These are phyloP conservation scores for Cutaneotrichosporon cyanovorans DNA, from an alignment of 1,284 basidiomycete species.

Conservation along the genomic window DNA sequence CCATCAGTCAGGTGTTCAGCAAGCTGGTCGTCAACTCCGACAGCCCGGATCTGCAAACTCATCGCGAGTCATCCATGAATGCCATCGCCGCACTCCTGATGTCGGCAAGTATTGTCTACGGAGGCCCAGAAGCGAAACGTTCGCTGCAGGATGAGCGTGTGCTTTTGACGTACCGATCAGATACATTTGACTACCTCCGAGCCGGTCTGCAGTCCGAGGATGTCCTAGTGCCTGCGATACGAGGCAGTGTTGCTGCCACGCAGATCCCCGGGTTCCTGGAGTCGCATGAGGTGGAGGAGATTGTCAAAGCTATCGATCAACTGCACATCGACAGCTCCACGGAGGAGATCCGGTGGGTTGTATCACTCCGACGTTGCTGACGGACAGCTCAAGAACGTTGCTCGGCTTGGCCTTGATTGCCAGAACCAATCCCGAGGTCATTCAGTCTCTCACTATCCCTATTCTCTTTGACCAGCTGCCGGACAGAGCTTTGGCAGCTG, in stretches of 20 bases:
- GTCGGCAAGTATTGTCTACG: constrained; percentile 40
- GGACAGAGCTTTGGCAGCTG: constrained; percentile 55
- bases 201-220: constrained; percentile 44
- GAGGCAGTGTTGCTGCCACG: constrained; percentile 56
- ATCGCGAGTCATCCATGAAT: constrained; percentile 64
- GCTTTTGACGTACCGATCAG: constrained; percentile 64
- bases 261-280: constrained; percentile 58
- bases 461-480: constrained; percentile 68
- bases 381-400: constrained; percentile 58
- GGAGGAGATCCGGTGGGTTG: constrained; percentile 49
- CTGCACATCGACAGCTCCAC: constrained; percentile 54
- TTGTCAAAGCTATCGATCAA: constrained; percentile 70
- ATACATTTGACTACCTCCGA: constrained; percentile 49
- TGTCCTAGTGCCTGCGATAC: constrained; percentile 53
- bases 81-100: constrained; percentile 48
- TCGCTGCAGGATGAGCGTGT: constrained; percentile 42
- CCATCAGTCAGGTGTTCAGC: constrained; percentile 59
- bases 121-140: constrained; percentile 19
- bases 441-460: constrained; percentile 71
- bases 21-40: constrained; percentile 68
- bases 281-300: constrained; percentile 66
- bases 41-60: constrained; percentile 65
- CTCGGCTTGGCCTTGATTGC: constrained; percentile 64
- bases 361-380: constrained; percentile 1
- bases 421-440: constrained; percentile 55